Evolutionary conservation across 2,329 filamentous ascomycete genomes (phyloP).

Genomic region (Trichoderma asperellum): DNA sequence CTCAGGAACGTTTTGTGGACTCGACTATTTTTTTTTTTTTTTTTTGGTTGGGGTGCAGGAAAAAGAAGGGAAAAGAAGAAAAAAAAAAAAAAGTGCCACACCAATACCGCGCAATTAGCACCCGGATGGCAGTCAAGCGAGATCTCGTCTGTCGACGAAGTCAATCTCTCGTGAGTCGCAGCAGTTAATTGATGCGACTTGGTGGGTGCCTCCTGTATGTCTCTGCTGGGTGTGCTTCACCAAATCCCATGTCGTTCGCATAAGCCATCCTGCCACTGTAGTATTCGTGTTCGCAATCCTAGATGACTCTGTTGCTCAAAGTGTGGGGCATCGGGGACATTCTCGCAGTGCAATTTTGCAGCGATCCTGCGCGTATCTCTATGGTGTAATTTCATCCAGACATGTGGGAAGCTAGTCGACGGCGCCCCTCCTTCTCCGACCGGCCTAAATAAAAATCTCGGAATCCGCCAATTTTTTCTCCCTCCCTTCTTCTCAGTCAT

Average conservation of each 20-base stretch:
- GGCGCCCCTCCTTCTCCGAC: slow-evolving; percentile 12
- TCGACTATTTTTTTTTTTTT: not conserved
- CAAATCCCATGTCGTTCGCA: not conserved
- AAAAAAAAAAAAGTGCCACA: not conserved
- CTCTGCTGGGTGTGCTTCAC: not conserved
- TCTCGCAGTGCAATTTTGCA: not conserved
- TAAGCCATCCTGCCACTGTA: not conserved
- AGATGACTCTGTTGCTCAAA: not conserved
- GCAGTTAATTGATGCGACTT: not conserved
- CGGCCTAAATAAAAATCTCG: slow-evolving; percentile 16
- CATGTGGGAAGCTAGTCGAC: no score
- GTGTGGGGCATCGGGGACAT: not conserved
- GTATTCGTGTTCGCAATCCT: not conserved
- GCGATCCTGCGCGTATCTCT: not conserved
- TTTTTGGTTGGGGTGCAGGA: slow-evolving; percentile 1
- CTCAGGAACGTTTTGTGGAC: slow-evolving; percentile 3
- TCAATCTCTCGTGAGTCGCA: not conserved
- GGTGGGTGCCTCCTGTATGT: not conserved
- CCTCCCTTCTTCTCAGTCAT: not conserved
- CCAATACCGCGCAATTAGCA: slow-evolving; percentile 8
- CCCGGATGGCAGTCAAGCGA: not conserved
- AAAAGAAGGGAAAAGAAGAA: no score
- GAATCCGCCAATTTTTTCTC: slow-evolving; percentile 10
- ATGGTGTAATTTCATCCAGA: not conserved
- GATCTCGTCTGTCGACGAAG: not conserved